phyloP scores from a whole-genome alignment of 495 filamentous ascomycete species.

The Amorphotheca resinae region DNA sequence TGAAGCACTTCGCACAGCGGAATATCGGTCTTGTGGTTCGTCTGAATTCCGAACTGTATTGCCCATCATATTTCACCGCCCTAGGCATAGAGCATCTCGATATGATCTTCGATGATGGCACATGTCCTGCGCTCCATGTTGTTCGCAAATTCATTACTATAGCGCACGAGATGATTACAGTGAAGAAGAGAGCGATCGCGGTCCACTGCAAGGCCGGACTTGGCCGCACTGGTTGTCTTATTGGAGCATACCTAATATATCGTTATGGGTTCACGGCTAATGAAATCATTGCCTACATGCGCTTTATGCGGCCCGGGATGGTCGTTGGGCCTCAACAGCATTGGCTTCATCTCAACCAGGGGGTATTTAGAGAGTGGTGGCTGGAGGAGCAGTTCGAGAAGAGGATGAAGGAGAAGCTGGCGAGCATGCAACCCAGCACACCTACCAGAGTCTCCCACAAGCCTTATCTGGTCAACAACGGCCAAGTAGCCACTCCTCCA shows the following conservation, averaged over 20 bases:
- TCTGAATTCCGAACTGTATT: conserved; percentile 91
- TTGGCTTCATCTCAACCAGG: conserved; percentile 97
- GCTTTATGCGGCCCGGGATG: conserved; percentile 99
- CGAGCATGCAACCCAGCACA: conserved; percentile 56
- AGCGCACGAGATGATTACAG: conserved; percentile 84
- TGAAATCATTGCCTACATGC: conserved; percentile 97
- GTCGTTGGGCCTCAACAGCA: conserved; percentile 99
- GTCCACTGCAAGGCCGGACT: conserved; percentile 98
- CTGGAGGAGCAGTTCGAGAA: conserved; percentile 73
- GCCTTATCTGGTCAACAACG: conserved; percentile 24
- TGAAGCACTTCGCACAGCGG: conserved; percentile 73
- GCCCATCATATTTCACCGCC: conserved; percentile 85
- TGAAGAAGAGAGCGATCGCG: conserved; percentile 77
- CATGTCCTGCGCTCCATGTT: conserved; percentile 73
- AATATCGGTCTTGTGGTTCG: conserved; percentile 89
- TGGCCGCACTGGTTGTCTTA: conserved; percentile 90
- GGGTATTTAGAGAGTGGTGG: conserved; percentile 96
- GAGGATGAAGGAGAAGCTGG: conserved; percentile 25
- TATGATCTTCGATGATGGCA: conserved; percentile 99
- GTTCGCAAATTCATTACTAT: conserved; percentile 90
- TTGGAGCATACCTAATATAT: conserved; percentile 96
- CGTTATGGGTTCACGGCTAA: conserved; percentile 96
- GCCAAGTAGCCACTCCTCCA: conserved; percentile 55
- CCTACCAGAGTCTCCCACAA: conserved; percentile 54
- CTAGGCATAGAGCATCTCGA: conserved; percentile 91